Conservation (phyloP, 2,329 filamentous ascomycete species). For the Cladosporium colombiae region DNA sequence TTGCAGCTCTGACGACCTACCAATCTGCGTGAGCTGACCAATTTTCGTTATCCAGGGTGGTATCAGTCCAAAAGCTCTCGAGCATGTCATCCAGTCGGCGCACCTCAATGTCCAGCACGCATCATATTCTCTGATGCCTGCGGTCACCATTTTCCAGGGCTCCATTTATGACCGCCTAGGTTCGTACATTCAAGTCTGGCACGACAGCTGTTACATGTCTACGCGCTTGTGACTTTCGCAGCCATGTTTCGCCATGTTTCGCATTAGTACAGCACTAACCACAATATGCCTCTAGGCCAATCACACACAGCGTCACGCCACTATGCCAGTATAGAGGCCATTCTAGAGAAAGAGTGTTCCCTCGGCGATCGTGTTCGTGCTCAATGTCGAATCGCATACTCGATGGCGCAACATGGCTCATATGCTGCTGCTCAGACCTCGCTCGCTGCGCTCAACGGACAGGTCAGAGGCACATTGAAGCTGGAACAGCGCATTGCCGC, state of each 20-base stretch:
- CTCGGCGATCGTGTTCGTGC: conserved; percentile 80
- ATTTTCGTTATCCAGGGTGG: conserved; percentile 2
- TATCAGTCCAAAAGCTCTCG: conserved; percentile 59
- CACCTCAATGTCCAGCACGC: conserved; percentile 79
- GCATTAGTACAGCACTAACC: not conserved
- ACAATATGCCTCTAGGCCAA: conserved; percentile 42
- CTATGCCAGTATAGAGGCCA: conserved; percentile 74
- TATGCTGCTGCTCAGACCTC: conserved; percentile 68
- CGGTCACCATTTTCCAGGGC: conserved; percentile 71
- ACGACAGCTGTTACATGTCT: not conserved
- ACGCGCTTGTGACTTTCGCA: not conserved
- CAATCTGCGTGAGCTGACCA: not conserved
- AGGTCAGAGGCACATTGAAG: conserved; percentile 71
- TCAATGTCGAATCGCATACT: conserved; percentile 68
- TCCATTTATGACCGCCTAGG: conserved; percentile 75
- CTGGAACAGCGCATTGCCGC: conserved; percentile 72
- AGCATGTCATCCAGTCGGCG: conserved; percentile 78
- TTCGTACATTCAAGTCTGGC: conserved; percentile 38
- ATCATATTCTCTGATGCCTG: conserved; percentile 70
- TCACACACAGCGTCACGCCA: conserved; percentile 41
- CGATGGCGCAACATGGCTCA: conserved; percentile 65
- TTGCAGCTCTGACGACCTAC: not conserved
- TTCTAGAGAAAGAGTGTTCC: conserved; percentile 63
- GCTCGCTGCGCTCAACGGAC: conserved; percentile 61
- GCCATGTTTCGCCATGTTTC: not conserved